Evolutionary conservation across 306 rosid species (phyloP).

Genomic region (Purshia tridentata): DNA sequence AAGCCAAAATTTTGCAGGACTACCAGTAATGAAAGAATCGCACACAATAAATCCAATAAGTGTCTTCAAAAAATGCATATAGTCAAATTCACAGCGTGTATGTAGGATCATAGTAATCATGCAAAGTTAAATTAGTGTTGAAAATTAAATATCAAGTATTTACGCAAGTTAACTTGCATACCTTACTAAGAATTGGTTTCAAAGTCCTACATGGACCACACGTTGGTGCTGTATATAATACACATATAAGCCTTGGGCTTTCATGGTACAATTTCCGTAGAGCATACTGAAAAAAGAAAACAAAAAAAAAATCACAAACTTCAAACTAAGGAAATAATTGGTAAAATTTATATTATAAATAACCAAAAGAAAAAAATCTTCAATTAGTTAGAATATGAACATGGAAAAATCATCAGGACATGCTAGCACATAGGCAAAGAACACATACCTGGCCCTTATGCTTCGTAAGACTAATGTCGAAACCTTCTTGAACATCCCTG

Average conservation of each 20-base stretch:
- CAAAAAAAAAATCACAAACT: neutral
- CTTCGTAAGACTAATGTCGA: constrained; percentile 83
- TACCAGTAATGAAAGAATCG: neutral
- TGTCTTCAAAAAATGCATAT: neutral
- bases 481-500: constrained; percentile 80
- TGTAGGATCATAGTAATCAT: constrained; percentile 6
- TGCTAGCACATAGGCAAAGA: constrained; percentile 12
- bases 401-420: neutral
- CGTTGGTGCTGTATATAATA: constrained; percentile 78
- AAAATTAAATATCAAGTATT: constrained; percentile 14
- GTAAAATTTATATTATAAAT: neutral
- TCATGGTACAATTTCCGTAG: constrained; percentile 94
- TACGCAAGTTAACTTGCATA: constrained; percentile 26
- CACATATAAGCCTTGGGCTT: constrained; percentile 92
- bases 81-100: constrained; percentile 16
- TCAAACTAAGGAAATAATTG: neutral
- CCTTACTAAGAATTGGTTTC: constrained; percentile 96
- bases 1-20: neutral
- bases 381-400: neutral
- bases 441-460: constrained; percentile 77
- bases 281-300: constrained; percentile 63
- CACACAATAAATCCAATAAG: neutral
- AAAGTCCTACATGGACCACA: constrained; percentile 96
- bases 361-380: neutral
- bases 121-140: constrained; percentile 2